Conservation (phyloP, 305 asterid species). For the Fraxinus platypoda region DNA sequence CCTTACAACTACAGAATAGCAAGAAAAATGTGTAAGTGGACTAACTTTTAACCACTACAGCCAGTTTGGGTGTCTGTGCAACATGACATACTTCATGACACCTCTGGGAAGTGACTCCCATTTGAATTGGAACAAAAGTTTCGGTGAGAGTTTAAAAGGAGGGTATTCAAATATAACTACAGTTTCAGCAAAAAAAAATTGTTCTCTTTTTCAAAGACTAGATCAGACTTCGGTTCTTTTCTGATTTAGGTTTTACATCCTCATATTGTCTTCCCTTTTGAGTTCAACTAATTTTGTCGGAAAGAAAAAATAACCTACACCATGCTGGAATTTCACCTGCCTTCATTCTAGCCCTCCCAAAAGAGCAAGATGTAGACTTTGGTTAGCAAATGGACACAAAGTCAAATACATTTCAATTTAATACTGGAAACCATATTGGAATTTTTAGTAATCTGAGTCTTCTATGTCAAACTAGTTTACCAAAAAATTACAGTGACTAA, state of each 20-base stretch:
- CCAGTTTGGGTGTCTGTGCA: not conserved
- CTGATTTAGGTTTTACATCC: not conserved
- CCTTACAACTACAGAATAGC: not conserved
- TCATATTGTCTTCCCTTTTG: not conserved
- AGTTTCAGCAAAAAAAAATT: not conserved
- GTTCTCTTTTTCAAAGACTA: not conserved
- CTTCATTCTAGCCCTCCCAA: not conserved
- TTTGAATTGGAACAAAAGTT: not conserved
- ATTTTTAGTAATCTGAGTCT: not conserved
- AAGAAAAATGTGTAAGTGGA: not conserved
- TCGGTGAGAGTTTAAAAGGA: not conserved
- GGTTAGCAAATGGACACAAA: not conserved
- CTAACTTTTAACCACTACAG: not conserved
- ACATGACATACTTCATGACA: not conserved
- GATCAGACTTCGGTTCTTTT: not conserved
- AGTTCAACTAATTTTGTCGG: not conserved
- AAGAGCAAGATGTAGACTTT: not conserved
- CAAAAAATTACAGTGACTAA: not conserved
- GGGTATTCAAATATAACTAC: not conserved
- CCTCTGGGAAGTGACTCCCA: not conserved
- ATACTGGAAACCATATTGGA: not conserved
- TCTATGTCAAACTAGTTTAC: slow-evolving; percentile 1
- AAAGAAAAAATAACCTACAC: not conserved
- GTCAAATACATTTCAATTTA: not conserved
- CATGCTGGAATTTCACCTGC: not conserved